Evolutionary conservation across 1,139 yeast species (phyloP).

Genomic region (Fermentozyma sake): DNA sequence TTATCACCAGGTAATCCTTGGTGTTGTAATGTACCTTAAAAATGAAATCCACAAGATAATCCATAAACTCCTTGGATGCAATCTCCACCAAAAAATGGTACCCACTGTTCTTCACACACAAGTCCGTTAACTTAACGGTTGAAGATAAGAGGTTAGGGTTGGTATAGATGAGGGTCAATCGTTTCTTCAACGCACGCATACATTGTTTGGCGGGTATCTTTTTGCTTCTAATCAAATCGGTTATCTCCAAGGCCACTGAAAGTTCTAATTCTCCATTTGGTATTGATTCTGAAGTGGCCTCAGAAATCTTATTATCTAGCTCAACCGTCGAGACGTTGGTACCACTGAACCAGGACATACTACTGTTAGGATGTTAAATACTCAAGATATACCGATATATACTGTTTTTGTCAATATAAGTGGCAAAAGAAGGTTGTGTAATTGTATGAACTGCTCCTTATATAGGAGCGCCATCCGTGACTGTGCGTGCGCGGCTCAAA

Average conservation of each 20-base stretch:
- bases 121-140: constrained; percentile 71
- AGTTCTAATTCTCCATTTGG: constrained; percentile 91
- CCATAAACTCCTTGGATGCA: constrained; percentile 83
- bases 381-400: too few species aligned
- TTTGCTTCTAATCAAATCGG: constrained; percentile 83
- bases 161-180: constrained; percentile 54
- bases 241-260: constrained; percentile 75
- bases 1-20: constrained; percentile 23
- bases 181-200: constrained; percentile 74
- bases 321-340: constrained; percentile 40
- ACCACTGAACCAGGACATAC: constrained; percentile 64
- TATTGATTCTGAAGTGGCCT: constrained; percentile 83
- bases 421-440: too few species aligned
- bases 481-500: too few species aligned
- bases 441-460: too few species aligned
- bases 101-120: constrained; percentile 93
- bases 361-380: constrained; percentile 2
- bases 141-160: constrained; percentile 78
- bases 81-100: constrained; percentile 75
- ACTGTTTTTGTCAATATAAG: too few species aligned
- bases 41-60: constrained; percentile 50
- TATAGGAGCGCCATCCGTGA: too few species aligned
- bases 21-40: constrained; percentile 36
- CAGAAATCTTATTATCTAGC: constrained; percentile 62
- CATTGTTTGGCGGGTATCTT: constrained; percentile 80